phyloP scores from a whole-genome alignment of 1,139 yeast genomes.

The Candida sanyaensis region DNA sequence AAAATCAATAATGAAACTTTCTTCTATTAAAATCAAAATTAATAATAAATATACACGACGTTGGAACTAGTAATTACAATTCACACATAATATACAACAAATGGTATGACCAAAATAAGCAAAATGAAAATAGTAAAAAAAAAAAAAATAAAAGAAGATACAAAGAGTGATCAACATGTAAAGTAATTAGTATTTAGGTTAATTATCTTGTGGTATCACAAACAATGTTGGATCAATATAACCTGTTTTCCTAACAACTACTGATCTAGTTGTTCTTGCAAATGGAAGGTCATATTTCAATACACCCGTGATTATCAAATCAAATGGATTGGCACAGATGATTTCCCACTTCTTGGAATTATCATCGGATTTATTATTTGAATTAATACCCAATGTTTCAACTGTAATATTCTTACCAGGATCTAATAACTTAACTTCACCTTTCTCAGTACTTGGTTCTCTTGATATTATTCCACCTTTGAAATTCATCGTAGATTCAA shows the following conservation, averaged over 20 bases:
- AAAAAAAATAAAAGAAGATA: too few species aligned
- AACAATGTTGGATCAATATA: conserved; percentile 53
- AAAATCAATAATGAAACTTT: neutral
- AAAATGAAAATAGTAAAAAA: neutral
- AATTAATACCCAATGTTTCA: conserved; percentile 8
- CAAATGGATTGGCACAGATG: conserved; percentile 81
- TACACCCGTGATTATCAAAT: conserved; percentile 79
- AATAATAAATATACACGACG: neutral
- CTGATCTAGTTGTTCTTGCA: conserved; percentile 52
- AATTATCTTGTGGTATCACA: conserved; percentile 5
- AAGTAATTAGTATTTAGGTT: neutral
- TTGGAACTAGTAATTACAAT: neutral
- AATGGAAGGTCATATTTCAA: conserved; percentile 77
- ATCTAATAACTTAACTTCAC: conserved; percentile 68
- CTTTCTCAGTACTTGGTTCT: conserved; percentile 55
- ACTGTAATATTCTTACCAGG: conserved; percentile 71
- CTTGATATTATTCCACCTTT: conserved; percentile 77
- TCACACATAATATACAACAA: neutral
- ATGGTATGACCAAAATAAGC: neutral
- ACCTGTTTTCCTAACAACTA: conserved; percentile 63
- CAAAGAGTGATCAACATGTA: neutral
- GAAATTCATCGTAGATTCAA: conserved; percentile 76
- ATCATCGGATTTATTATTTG: conserved; percentile 26
- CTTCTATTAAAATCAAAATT: neutral
- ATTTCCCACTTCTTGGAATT: conserved; percentile 70